Percentiles rank a stretch among this genome's conserved stretches.
Conservation (phyloP, 805 yeast genomes). For the Ogataea populi-albae region DNA sequence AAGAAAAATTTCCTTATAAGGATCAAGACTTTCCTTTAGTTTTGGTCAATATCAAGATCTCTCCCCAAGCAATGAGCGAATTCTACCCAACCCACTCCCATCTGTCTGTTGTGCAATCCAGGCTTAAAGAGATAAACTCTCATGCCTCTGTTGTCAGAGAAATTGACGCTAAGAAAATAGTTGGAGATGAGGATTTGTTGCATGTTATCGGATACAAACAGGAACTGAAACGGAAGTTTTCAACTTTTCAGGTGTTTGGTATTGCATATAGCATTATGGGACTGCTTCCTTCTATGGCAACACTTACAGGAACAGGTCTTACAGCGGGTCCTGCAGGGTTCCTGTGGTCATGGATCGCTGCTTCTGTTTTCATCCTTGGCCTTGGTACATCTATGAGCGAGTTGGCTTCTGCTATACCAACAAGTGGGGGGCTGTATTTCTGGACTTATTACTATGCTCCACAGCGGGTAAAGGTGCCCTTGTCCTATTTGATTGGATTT, state of each 20-base stretch:
- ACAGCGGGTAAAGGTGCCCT: constrained; percentile 42
- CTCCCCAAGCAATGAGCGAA: too few species aligned
- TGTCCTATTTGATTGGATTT: constrained; percentile 62
- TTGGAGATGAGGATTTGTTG: constrained; percentile 32
- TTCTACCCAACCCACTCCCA: too few species aligned
- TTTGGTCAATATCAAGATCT: too few species aligned
- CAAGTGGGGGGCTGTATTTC: constrained; percentile 69
- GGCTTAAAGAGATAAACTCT: too few species aligned
- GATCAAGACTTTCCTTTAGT: too few species aligned
- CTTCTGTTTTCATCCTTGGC: constrained; percentile 50
- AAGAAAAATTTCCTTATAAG: too few species aligned
- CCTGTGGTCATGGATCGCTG: constrained; percentile 70
- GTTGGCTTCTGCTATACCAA: constrained; percentile 64
- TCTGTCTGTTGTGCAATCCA: too few species aligned
- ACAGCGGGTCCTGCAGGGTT: constrained; percentile 61
- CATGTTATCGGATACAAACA: constrained; percentile 66
- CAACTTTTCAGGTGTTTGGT: constrained; percentile 64
- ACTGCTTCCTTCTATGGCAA: constrained; percentile 58
- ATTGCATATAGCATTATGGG: constrained; percentile 73
- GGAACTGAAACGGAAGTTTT: constrained; percentile 57
- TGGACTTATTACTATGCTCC: constrained; percentile 70
- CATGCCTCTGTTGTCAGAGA: too few species aligned
- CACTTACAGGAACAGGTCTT: constrained; percentile 49
- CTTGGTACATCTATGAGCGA: constrained; percentile 65
- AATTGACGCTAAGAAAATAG: constrained; percentile 23